phyloP scores from a whole-genome alignment of 1,284 basidiomycete genomes.

The Mrakiaceae sp. region DNA sequence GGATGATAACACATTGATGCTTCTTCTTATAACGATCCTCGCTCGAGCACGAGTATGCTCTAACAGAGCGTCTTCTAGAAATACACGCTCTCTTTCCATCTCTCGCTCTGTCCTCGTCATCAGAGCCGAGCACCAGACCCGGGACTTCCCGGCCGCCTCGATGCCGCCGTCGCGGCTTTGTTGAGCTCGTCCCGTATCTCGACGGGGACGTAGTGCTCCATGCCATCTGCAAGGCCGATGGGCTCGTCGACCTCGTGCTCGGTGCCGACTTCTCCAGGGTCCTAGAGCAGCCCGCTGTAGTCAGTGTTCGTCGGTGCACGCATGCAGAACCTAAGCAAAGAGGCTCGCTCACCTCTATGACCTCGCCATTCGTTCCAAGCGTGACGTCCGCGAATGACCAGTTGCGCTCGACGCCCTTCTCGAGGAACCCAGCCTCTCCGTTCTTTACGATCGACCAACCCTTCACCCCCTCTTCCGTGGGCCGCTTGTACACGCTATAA shows the following conservation, averaged over 20 bases:
- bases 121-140: no score
- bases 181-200: neutral
- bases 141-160: neutral
- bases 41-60: no score
- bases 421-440: constrained; percentile 32
- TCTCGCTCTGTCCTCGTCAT: no score
- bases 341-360: constrained; percentile 25
- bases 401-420: constrained; percentile 33
- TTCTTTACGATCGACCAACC: constrained; percentile 30
- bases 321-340: neutral
- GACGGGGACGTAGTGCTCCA: constrained; percentile 26
- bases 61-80: no score
- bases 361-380: constrained; percentile 27
- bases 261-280: constrained; percentile 13
- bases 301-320: no score
- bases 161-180: neutral
- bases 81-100: no score
- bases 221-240: constrained; percentile 29
- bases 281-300: neutral
- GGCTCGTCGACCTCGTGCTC: constrained; percentile 27
- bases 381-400: constrained; percentile 32
- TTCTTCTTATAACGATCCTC: no score
- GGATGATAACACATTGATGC: no score
- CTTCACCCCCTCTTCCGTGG: constrained; percentile 18
- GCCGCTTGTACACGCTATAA: constrained; percentile 29